phyloP scores from a whole-genome alignment of 345 rosid genomes.

The Citrus maxima region DNA sequence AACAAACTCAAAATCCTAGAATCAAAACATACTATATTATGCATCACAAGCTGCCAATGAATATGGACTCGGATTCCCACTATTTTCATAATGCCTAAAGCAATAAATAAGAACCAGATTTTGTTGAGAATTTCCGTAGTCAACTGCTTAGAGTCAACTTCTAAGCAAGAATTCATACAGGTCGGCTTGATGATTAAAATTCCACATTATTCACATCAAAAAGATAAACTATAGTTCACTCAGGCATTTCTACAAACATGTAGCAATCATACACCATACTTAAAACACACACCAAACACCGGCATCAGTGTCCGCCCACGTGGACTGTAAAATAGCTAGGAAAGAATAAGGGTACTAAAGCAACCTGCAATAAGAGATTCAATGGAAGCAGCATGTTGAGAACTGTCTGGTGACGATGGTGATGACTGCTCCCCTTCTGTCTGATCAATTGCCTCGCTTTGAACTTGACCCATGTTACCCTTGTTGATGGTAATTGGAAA shows the following conservation, averaged over 20 bases:
- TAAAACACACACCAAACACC: no score
- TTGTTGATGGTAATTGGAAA: neutral
- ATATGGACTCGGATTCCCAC: neutral
- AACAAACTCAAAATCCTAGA: neutral
- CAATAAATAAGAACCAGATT: neutral
- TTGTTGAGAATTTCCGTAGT: neutral
- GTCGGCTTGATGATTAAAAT: neutral
- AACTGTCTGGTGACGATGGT: neutral
- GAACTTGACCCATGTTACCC: conserved; percentile 55
- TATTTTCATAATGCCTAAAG: neutral
- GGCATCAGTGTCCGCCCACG: no score
- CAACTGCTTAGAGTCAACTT: neutral
- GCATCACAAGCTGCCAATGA: neutral
- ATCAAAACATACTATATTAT: neutral
- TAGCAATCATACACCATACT: neutral
- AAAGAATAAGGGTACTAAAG: neutral
- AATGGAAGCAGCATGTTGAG: conserved; percentile 33
- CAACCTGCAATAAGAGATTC: conserved; percentile 58
- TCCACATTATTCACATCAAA: neutral
- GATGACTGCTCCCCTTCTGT: conserved; percentile 19
- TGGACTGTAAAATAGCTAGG: no score
- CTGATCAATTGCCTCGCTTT: conserved; percentile 28
- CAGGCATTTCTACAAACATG: conserved; percentile 23
- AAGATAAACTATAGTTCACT: neutral
- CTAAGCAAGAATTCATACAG: neutral